Evolutionary conservation across 1,284 basidiomycete genomes (phyloP).

Genomic region (Meira miltonrushii): DNA sequence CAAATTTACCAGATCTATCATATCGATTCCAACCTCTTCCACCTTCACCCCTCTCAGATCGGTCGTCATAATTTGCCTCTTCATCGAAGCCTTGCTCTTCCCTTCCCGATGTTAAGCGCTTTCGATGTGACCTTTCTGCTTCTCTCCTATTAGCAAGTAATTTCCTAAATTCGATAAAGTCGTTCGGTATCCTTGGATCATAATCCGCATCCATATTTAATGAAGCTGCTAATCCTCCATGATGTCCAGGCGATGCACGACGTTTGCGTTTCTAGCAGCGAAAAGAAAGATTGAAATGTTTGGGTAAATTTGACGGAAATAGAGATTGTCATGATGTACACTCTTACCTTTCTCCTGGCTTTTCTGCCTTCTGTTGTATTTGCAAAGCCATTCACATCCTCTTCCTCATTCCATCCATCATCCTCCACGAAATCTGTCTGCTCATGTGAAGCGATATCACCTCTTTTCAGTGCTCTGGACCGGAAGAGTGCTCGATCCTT

Average conservation of each 20-base stretch:
- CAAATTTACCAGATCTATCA: neutral
- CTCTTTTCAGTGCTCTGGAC: neutral
- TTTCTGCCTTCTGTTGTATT: constrained; percentile 21
- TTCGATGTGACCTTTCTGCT: neutral
- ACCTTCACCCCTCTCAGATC: constrained; percentile 12
- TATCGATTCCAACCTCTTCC: neutral
- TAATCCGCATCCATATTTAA: constrained; percentile 40
- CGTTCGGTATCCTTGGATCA: constrained; percentile 42
- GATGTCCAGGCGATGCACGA: constrained; percentile 8
- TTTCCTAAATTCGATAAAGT: constrained; percentile 37
- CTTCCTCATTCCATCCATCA: constrained; percentile 20
- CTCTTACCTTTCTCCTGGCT: constrained; percentile 26
- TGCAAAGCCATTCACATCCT: constrained; percentile 38
- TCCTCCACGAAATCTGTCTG: constrained; percentile 20
- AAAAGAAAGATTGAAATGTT: neutral
- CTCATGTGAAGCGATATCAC: constrained; percentile 16
- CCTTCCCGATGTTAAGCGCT: neutral
- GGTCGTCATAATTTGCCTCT: constrained; percentile 14
- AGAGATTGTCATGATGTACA: constrained; percentile 5
- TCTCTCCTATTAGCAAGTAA: constrained; percentile 16
- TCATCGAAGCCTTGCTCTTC: constrained; percentile 11
- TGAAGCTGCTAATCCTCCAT: neutral
- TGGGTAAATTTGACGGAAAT: neutral
- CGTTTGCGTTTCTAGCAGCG: constrained; percentile 2
- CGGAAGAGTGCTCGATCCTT: constrained; percentile 9